Evolutionary conservation across 2,329 filamentous ascomycete species (phyloP).

Genomic region (Parasarocladium wereldwijsianum): DNA sequence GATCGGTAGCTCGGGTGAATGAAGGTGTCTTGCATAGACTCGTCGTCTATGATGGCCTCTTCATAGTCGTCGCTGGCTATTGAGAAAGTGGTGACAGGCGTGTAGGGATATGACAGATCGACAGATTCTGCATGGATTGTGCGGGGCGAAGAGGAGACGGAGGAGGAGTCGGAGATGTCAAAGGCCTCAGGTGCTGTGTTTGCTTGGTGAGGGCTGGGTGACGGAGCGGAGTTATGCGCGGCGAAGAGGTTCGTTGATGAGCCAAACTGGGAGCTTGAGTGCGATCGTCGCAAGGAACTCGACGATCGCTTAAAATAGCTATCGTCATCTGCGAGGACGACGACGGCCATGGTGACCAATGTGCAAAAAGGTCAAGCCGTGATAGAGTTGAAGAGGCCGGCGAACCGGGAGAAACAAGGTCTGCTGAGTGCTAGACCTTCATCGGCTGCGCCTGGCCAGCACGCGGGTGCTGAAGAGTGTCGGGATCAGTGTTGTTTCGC

Average conservation of each 20-base stretch:
- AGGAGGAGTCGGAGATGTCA: slow-evolving; percentile 34
- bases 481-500: too few species aligned
- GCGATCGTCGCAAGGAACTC: slow-evolving; percentile 37
- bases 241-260: slow-evolving; percentile 25
- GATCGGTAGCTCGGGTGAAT: slow-evolving; percentile 30
- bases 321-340: slow-evolving; percentile 43
- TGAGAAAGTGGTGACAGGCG: slow-evolving; percentile 48
- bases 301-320: slow-evolving; percentile 39
- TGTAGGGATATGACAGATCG: slow-evolving; percentile 44
- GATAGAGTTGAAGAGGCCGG: slow-evolving; percentile 1
- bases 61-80: slow-evolving; percentile 44
- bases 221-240: slow-evolving; percentile 13
- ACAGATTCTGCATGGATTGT: slow-evolving; percentile 36
- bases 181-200: slow-evolving; percentile 25
- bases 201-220: too few species aligned
- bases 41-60: slow-evolving; percentile 28
- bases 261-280: slow-evolving; percentile 43
- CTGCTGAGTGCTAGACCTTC: too few species aligned
- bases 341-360: slow-evolving; percentile 35
- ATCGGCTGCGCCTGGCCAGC: too few species aligned
- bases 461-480: too few species aligned
- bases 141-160: slow-evolving; percentile 40
- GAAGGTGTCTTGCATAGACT: slow-evolving; percentile 30
- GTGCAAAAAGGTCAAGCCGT: neutral
- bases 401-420: too few species aligned